Evolutionary conservation across 768 basidiomycete genomes (phyloP).

Genomic region (Mrakia frigida): DNA sequence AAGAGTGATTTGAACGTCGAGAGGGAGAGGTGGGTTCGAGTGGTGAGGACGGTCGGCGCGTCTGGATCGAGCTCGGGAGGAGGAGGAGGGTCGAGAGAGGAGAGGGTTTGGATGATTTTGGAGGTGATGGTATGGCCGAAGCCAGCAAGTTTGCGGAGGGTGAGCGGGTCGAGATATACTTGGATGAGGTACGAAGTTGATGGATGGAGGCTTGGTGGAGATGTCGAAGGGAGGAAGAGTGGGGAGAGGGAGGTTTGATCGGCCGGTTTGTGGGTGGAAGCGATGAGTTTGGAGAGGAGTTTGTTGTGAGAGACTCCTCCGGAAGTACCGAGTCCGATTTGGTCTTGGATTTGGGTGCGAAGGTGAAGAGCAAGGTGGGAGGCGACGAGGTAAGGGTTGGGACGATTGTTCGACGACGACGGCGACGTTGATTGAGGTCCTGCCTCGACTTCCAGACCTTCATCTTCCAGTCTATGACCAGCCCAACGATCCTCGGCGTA

Average conservation of each 20-base stretch:
- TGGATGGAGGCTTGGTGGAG: background rate
- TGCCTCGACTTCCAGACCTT: background rate
- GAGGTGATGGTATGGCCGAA: slow-evolving; percentile 29
- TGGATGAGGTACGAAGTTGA: slow-evolving; percentile 1
- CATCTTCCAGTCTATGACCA: slow-evolving; percentile 14
- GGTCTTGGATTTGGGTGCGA: slow-evolving; percentile 28
- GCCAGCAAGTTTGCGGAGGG: slow-evolving; percentile 24
- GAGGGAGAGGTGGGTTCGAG: slow-evolving; percentile 11
- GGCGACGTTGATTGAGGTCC: background rate
- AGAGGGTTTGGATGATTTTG: slow-evolving; percentile 5
- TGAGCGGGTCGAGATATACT: slow-evolving; percentile 30
- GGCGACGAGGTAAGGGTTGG: slow-evolving; percentile 12
- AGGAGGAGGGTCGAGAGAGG: background rate
- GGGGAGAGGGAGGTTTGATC: slow-evolving; percentile 35
- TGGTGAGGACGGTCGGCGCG: slow-evolving; percentile 15
- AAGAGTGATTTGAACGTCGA: slow-evolving; percentile 22
- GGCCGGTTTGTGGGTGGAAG: slow-evolving; percentile 36
- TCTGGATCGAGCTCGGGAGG: background rate
- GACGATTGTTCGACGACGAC: background rate
- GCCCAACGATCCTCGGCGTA: background rate
- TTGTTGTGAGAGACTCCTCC: slow-evolving; percentile 34
- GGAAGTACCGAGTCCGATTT: slow-evolving; percentile 35
- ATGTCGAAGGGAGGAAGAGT: background rate
- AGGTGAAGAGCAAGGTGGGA: slow-evolving; percentile 37
- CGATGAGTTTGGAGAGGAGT: slow-evolving; percentile 35